phyloP scores from a whole-genome alignment of 345 rosid genomes.

The Populus tremula region DNA sequence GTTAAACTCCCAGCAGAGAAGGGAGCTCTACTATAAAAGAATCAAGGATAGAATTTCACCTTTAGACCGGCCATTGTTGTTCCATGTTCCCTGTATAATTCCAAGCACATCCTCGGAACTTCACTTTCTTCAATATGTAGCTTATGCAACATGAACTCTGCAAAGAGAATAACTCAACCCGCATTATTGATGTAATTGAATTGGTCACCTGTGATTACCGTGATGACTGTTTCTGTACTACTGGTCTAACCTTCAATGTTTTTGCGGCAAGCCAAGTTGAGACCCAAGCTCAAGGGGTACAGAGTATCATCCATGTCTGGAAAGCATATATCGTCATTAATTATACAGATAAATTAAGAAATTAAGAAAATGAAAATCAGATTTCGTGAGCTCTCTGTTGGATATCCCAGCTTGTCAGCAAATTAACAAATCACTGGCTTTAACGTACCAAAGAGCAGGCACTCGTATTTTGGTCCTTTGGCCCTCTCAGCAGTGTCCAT shows the following conservation, averaged over 20 bases:
- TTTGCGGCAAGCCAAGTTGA: slow-evolving; percentile 80
- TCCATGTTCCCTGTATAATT: slow-evolving; percentile 80
- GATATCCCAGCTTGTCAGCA: not conserved
- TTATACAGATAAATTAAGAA: no score
- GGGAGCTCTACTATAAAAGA: not conserved
- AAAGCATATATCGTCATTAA: slow-evolving; percentile 9
- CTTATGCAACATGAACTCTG: slow-evolving; percentile 73
- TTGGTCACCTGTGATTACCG: not conserved
- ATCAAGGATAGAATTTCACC: slow-evolving; percentile 35
- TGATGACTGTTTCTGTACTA: not conserved
- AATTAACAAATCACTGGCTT: not conserved
- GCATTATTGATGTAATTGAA: not conserved
- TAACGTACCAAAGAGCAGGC: slow-evolving; percentile 73
- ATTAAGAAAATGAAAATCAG: not conserved
- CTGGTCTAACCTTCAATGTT: slow-evolving; percentile 65
- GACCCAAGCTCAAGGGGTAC: slow-evolving; percentile 68
- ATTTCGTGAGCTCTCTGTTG: not conserved
- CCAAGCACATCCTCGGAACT: slow-evolving; percentile 83
- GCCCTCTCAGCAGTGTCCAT: slow-evolving; percentile 56
- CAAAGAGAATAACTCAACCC: slow-evolving; percentile 12
- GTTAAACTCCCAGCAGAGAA: not conserved
- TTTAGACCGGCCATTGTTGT: slow-evolving; percentile 97
- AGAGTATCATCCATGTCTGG: slow-evolving; percentile 89
- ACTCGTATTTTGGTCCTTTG: slow-evolving; percentile 50
- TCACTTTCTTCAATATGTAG: slow-evolving; percentile 69